Conservation (phyloP, 2,329 filamentous ascomycete genomes). For the Diplocarpon rosae region DNA sequence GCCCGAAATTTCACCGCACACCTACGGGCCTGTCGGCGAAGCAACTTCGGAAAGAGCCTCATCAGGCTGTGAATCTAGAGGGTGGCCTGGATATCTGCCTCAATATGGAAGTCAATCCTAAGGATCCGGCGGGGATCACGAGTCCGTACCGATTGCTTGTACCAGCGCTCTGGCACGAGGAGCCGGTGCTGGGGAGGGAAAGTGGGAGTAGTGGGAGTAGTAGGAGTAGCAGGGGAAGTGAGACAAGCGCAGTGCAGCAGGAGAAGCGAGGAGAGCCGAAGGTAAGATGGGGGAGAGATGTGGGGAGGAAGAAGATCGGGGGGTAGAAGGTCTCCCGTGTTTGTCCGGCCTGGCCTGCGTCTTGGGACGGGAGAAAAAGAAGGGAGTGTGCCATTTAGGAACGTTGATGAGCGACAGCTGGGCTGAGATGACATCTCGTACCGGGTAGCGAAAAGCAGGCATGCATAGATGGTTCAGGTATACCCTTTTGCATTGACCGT, state of each 20-base stretch:
- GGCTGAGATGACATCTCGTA: not conserved
- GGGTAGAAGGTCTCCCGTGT: not conserved
- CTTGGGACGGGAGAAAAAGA: constrained; percentile 4
- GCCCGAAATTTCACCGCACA: constrained; percentile 47
- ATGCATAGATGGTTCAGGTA: not conserved
- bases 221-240: not conserved
- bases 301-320: not conserved
- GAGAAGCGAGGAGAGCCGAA: not conserved
- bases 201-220: constrained; percentile 2
- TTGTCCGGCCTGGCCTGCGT: not conserved
- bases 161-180: constrained; percentile 55
- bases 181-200: constrained; percentile 11
- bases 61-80: constrained; percentile 61
- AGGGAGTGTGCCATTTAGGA: constrained; percentile 1
- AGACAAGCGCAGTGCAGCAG: not conserved
- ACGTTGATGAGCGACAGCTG: too few species aligned
- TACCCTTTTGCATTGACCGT: not conserved
- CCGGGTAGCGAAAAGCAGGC: not conserved
- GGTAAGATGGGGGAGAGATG: not conserved
- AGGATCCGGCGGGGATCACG: constrained; percentile 80
- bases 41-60: constrained; percentile 42
- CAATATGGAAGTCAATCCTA: constrained; percentile 79
- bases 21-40: constrained; percentile 58
- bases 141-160: constrained; percentile 79
- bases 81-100: constrained; percentile 77